Base-by-base conservation (phyloP, 2,329 filamentous ascomycete genomes). In the Colletotrichum lindemuthianum region DNA sequence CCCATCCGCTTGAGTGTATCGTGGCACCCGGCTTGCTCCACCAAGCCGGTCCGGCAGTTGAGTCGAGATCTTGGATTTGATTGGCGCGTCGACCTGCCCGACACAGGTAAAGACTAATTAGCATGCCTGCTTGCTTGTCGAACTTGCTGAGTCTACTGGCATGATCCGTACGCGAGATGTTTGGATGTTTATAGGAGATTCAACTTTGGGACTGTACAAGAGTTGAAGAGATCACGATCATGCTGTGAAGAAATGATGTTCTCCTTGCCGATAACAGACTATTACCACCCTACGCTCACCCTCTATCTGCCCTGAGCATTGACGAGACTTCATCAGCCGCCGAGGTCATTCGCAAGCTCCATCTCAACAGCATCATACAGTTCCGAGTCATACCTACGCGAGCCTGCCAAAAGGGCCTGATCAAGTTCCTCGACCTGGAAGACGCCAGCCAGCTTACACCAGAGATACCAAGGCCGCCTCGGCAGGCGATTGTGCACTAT, bases 341-440 rank as follows among this genome's bases (percentile, higher is more conserved):
- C 1, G 68, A 74, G 34, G 63, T 73, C 1, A 74, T 80, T 8
- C 65, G 72, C 9, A 50, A 52, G n/a, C 53, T 70, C n/a, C 70
- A 76, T n/a, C 70, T 72, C 2, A 71, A 69, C 3, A 60, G 72
- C 0, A 61, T 66, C 2, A 59, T 71, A 10, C 72, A 75, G 51
- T 82, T 82, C 63, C 73, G 79, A 1, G 74, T 79, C 34, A 78
- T 79, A 78, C 1, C 72, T 82, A 6, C 66, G 69, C 34, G 79
- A 83, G 52, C 80, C 80, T 0, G 70, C 73, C 0, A 83, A 82
- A 63, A 69, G 9, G 71, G 75, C 15, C 72, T 82, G 70, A 65
- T 77, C 24, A 60, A 58, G 1, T 82, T 75, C 48, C 70, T 82
- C 1, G 75, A 77, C 8, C 65, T 60, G 2, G 78, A 81, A 54